Evolutionary conservation across 202 grass and related monocot species (phyloP).

Genomic region (Thinopyrum obtusiflorum): DNA sequence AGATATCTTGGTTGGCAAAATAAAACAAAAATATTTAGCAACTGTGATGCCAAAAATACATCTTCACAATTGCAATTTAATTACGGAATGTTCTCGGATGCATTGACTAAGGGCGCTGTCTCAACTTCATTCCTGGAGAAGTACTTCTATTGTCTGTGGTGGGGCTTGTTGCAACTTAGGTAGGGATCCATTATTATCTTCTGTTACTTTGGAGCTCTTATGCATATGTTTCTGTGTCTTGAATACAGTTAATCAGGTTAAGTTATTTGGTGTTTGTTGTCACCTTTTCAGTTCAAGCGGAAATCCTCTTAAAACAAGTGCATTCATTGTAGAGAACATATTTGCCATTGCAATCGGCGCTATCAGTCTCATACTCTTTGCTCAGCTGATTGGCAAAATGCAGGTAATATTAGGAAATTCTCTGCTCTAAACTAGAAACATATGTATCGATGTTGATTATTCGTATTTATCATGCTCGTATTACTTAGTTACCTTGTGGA

Average conservation of each 20-base stretch:
- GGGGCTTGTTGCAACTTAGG: constrained; percentile 94
- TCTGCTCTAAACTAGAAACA: not conserved
- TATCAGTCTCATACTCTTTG: constrained; percentile 86
- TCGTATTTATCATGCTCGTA: not conserved
- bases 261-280: constrained; percentile 11
- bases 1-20: constrained; percentile 19
- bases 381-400: constrained; percentile 94
- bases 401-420: constrained; percentile 48
- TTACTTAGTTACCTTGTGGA: not conserved
- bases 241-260: not conserved
- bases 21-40: constrained; percentile 19
- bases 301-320: constrained; percentile 52
- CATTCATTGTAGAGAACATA: constrained; percentile 70
- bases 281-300: constrained; percentile 75
- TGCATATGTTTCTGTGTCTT: not conserved
- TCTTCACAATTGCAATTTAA: constrained; percentile 2
- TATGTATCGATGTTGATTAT: not conserved
- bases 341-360: constrained; percentile 80
- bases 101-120: constrained; percentile 33
- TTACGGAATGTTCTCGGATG: constrained; percentile 41
- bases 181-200: constrained; percentile 23
- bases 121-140: constrained; percentile 73
- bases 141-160: constrained; percentile 93
- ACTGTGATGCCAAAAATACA: constrained; percentile 29
- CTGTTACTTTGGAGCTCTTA: not conserved